Evolutionary conservation across 129 eudicot species (phyloP).

Genomic region (Sambucus nigra): DNA sequence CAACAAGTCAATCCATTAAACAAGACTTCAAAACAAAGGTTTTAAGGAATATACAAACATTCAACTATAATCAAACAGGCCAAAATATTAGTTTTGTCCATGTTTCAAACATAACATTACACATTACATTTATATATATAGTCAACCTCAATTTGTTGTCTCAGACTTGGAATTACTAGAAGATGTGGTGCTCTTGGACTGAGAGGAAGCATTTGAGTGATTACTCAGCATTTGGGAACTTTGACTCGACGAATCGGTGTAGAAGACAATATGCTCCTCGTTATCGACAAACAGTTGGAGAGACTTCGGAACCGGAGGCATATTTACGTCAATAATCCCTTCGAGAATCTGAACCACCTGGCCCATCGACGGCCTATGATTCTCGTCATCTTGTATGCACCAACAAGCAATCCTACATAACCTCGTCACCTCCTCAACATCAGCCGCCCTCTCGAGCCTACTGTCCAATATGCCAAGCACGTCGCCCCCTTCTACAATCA

Average conservation of each 20-base stretch:
- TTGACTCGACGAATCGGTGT: conserved; percentile 28
- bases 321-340: conserved; percentile 51
- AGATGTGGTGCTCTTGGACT: conserved; percentile 13
- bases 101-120: no score
- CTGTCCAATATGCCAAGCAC: conserved; percentile 51
- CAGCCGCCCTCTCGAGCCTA: conserved; percentile 42
- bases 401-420: conserved; percentile 62
- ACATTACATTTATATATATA: neutral
- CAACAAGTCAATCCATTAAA: no score
- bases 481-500: conserved; percentile 42
- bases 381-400: conserved; percentile 80
- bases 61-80: no score
- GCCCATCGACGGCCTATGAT: conserved; percentile 57
- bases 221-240: conserved; percentile 14
- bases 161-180: conserved; percentile 1
- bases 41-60: no score
- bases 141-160: neutral
- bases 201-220: conserved; percentile 12
- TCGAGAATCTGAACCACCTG: conserved; percentile 60
- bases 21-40: no score
- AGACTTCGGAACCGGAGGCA: conserved; percentile 53
- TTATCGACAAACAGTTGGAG: conserved; percentile 35
- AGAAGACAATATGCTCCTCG: conserved; percentile 27
- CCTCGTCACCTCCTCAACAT: conserved; percentile 42
- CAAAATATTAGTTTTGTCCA: no score